Evolutionary conservation across 495 filamentous ascomycete genomes (phyloP), one percentile per base, ranked within the genome.

Genomic region (Cladorrhinum samala): DNA sequence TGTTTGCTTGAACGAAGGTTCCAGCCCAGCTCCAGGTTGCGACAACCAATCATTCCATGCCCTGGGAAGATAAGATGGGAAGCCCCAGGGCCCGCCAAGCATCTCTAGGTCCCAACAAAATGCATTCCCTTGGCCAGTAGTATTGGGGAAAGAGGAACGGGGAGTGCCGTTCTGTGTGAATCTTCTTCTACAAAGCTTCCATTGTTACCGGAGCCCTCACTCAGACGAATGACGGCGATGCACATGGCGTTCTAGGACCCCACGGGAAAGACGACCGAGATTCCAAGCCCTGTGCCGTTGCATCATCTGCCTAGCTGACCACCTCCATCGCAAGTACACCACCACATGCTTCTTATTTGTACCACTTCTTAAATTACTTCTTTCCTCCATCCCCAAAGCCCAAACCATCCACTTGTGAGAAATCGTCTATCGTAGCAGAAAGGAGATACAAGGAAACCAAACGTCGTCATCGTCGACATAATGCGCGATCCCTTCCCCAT

Each of bases 401-500:
- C n/a, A n/a, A n/a, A n/a, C n/a, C n/a, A n/a, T n/a, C n/a, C n/a
- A n/a, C n/a, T n/a, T n/a, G n/a, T n/a, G n/a, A n/a, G n/a, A n/a
- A n/a, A n/a, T n/a, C n/a, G n/a, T n/a, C n/a, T n/a, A n/a, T n/a
- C n/a, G n/a, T n/a, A n/a, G n/a, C n/a, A n/a, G n/a, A n/a, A n/a
- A n/a, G n/a, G n/a, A n/a, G n/a, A n/a, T n/a, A n/a, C n/a, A n/a
- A n/a, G n/a, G n/a, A n/a, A n/a, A n/a, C n/a, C n/a, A n/a, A n/a
- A n/a, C n/a, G n/a, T n/a, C n/a, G n/a, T n/a, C n/a, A n/a, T n/a
- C 27, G 27, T 14, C 44, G 46, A 13, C 24, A 63, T 43, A 36
- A 89, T 88, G 83, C 80, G 76, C 68, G 88, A 91, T 61, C 83
- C 84, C 11, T 86, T 91, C 69, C 81, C 84, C 44, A 64, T 84